Base-by-base conservation (phyloP, 1,139 yeast genomes). In the Debaryomycetaceae sp. region DNA sequence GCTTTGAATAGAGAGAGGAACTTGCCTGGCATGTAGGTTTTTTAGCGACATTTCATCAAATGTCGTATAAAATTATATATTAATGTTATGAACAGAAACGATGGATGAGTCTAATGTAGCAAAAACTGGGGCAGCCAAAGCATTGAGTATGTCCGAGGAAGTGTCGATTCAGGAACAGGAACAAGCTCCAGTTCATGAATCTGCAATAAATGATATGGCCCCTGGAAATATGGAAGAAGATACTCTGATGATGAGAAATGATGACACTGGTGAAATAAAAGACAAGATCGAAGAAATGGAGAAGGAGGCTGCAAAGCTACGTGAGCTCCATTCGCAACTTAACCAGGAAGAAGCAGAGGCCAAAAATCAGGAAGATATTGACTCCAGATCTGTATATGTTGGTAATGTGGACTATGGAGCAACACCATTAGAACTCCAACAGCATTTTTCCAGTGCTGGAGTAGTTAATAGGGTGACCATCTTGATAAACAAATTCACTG, bases 391-490 rank as follows among this genome's bases (percentile, higher is more conserved):
- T 1, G 76, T 91, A 24, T 91, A 86, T 62, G 88, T 91, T 20
- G 96, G 97, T 17, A 89, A 89, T 58, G 95, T 91, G 23, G 95
- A 88, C 57, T 84, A 84, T 56, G 84, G 80, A 9, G 69, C 91
- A 4, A 80, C 91, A 4, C 96, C 97, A 7, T 82, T 84, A 50
- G 93, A 87, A 56, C 72, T 91, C 36, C 95, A 89, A 60, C 82
- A 84, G 44, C 87, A 84, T 54, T 89, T 91, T 64, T 77, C 81
- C 42, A 65, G 78, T 7, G 83, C 86, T 46, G 98, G 97, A 1
- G 75, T 78, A 3, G 87, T 91, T 41, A 84, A 88, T 56, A 75
- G 97, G 54, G 91, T 91, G 36, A 91, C 97, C 1, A 86, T 91
- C 44, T 68, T 86, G 62, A 71, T 78, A 52, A 86, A 88, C 66